A percentile compares a stretch with the other conserved stretches of the same genome.
Evolutionary conservation across 257 asterid species (phyloP).

Genomic region (Forsythia viridissima): DNA sequence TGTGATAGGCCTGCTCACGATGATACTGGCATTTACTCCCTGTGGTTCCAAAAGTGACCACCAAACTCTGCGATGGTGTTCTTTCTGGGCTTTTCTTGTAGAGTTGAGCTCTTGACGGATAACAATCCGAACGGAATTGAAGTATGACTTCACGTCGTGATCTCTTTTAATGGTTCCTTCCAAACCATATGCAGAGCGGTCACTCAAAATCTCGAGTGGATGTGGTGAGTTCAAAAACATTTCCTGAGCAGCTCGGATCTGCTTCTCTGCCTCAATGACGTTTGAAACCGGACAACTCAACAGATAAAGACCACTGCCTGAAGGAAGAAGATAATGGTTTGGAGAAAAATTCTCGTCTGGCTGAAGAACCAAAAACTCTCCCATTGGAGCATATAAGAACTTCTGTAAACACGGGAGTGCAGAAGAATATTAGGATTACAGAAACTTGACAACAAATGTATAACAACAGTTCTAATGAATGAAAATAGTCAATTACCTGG

Average conservation of each 20-base stretch:
- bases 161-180: slow-evolving; percentile 81
- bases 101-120: slow-evolving; percentile 68
- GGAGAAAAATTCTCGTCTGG: slow-evolving; percentile 86
- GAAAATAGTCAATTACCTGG: slow-evolving; percentile 52
- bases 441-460: not conserved
- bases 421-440: not conserved
- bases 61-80: slow-evolving; percentile 58
- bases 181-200: slow-evolving; percentile 82
- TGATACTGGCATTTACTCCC: slow-evolving; percentile 44
- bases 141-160: slow-evolving; percentile 82
- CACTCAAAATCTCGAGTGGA: slow-evolving; percentile 90
- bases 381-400: slow-evolving; percentile 78
- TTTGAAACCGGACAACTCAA: slow-evolving; percentile 49
- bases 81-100: slow-evolving; percentile 54
- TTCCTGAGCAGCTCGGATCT: slow-evolving; percentile 55
- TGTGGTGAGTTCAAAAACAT: slow-evolving; percentile 82
- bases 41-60: slow-evolving; percentile 60
- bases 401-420: slow-evolving; percentile 45
- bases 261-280: slow-evolving; percentile 54
- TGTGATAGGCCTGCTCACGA: slow-evolving; percentile 32
- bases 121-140: slow-evolving; percentile 58
- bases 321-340: slow-evolving; percentile 82
- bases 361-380: slow-evolving; percentile 83
- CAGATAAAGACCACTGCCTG: slow-evolving; percentile 82
- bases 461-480: not conserved